Percentiles rank a stretch among this genome's conserved stretches.
Evolutionary conservation across 140 eudicot genomes (phyloP).

Genomic region (Oenanthe javanica): DNA sequence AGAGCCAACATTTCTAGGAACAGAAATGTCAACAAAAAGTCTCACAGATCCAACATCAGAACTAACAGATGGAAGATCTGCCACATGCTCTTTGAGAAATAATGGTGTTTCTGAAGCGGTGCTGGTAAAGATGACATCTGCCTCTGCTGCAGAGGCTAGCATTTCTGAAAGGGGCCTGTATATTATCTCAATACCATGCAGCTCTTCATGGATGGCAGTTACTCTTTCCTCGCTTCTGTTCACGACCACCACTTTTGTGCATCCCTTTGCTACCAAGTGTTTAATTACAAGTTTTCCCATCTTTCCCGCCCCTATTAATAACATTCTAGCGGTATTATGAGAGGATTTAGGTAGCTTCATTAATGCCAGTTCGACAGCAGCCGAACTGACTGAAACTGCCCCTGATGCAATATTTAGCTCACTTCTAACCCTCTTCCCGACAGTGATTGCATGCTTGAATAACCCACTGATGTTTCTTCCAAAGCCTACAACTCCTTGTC

Average conservation of each 20-base stretch:
- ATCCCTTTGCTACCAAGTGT: slow-evolving; percentile 88
- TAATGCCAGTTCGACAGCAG: slow-evolving; percentile 88
- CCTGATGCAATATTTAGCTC: slow-evolving; percentile 83
- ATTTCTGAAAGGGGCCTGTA: slow-evolving; percentile 72
- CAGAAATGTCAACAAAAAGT: slow-evolving; percentile 80
- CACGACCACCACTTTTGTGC: slow-evolving; percentile 76
- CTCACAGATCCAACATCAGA: slow-evolving; percentile 55
- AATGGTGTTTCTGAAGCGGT: slow-evolving; percentile 79
- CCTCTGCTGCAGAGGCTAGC: slow-evolving; percentile 64
- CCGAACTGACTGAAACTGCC: slow-evolving; percentile 94
- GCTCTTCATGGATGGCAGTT: slow-evolving; percentile 63
- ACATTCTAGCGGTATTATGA: slow-evolving; percentile 52
- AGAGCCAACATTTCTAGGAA: slow-evolving; percentile 87
- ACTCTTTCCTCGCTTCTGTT: slow-evolving; percentile 66
- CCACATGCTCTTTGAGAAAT: slow-evolving; percentile 51
- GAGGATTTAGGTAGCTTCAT: slow-evolving; percentile 82
- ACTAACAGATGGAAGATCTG: slow-evolving; percentile 57
- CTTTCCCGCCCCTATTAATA: slow-evolving; percentile 88
- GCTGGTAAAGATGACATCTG: slow-evolving; percentile 87
- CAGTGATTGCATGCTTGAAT: slow-evolving; percentile 90
- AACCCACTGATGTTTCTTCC: slow-evolving; percentile 93
- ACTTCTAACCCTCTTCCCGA: slow-evolving; percentile 79
- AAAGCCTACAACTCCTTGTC: slow-evolving; percentile 82
- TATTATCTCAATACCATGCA: slow-evolving; percentile 60
- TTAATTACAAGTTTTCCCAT: slow-evolving; percentile 93